A percentile compares a stretch with the other conserved stretches of the same genome.
phyloP scores from a whole-genome alignment of 352 stramenopile species.

The Phytophthora citricola region DNA sequence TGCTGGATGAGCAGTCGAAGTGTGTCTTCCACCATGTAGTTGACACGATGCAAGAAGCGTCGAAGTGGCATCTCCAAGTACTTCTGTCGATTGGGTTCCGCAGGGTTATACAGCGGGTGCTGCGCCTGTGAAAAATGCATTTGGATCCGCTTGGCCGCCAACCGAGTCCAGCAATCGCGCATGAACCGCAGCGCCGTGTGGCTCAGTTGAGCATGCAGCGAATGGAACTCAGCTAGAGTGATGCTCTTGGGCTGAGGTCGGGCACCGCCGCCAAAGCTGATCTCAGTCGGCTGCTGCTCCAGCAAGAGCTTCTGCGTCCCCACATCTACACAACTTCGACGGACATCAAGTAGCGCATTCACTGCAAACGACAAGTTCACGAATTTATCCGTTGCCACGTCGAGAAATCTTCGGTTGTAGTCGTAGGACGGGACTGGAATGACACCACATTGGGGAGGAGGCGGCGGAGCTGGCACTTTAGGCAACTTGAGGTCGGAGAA shows the following conservation, averaged over 20 bases:
- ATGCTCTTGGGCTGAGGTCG: constrained; percentile 61
- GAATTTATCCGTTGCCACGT: constrained; percentile 68
- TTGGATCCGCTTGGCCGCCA: constrained; percentile 79
- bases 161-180: constrained; percentile 78
- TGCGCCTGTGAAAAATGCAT: constrained; percentile 61
- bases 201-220: constrained; percentile 71
- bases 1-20: constrained; percentile 64
- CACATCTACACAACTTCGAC: constrained; percentile 70
- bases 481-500: constrained; percentile 65
- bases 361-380: constrained; percentile 77
- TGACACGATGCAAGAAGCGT: constrained; percentile 75
- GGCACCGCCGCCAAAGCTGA: constrained; percentile 54
- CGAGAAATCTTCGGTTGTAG: constrained; percentile 73
- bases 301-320: constrained; percentile 67
- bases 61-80: constrained; percentile 70
- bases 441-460: constrained; percentile 60
- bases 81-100: constrained; percentile 67
- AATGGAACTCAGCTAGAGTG: constrained; percentile 75
- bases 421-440: constrained; percentile 62
- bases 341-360: constrained; percentile 76
- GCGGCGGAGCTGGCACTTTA: constrained; percentile 13
- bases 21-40: constrained; percentile 85
- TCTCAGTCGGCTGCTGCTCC: constrained; percentile 71
- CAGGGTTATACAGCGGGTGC: constrained; percentile 66
- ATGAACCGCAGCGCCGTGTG: constrained; percentile 78